Conservation (phyloP, 352 stramenopile genomes). For the Phytophthora melonis region DNA sequence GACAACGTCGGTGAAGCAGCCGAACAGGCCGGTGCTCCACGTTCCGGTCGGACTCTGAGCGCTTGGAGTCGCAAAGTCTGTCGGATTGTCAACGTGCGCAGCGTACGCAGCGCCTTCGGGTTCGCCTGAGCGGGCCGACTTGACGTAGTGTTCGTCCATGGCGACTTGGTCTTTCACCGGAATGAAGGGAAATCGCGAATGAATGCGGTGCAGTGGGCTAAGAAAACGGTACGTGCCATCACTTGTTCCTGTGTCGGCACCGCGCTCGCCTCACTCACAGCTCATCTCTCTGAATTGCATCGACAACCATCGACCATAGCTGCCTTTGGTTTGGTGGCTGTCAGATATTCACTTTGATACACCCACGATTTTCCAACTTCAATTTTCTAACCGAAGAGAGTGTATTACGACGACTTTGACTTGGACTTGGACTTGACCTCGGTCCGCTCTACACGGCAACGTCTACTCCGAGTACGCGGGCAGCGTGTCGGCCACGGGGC, state of each 20-base stretch:
- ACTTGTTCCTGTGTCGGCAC: neutral
- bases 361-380: conserved; percentile 9
- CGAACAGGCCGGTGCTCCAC: conserved; percentile 44
- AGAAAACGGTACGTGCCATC: neutral
- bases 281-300: neutral
- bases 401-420: conserved; percentile 2
- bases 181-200: conserved; percentile 20
- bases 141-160: conserved; percentile 32
- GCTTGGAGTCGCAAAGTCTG: neutral
- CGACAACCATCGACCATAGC: conserved; percentile 11
- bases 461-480: conserved; percentile 42
- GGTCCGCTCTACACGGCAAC: neutral
- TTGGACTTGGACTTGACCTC: neutral
- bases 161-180: neutral
- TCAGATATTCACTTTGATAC: conserved; percentile 23
- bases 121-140: conserved; percentile 27
- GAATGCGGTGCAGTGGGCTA: neutral
- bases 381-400: neutral
- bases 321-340: conserved; percentile 17
- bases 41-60: conserved; percentile 3
- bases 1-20: conserved; percentile 47
- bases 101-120: conserved; percentile 21
- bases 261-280: neutral
- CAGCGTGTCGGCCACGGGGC: conserved; percentile 36
- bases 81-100: conserved; percentile 13